Evolutionary conservation across 768 basidiomycete species (phyloP).

Genomic region (Lyophyllum semitale): DNA sequence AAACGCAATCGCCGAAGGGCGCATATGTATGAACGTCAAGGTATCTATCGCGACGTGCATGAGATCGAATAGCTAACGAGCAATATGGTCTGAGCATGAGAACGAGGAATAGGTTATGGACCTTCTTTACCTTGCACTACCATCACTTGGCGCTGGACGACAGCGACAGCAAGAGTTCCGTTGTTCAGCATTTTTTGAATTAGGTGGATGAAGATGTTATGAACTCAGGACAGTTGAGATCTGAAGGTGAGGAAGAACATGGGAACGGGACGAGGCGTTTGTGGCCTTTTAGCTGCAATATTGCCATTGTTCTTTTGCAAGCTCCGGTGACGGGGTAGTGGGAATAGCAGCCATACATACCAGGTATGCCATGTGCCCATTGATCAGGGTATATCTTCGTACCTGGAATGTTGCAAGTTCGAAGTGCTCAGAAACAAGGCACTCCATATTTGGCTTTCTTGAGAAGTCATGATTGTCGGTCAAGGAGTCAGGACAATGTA

Average conservation of each 20-base stretch:
- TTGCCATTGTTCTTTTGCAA: not conserved
- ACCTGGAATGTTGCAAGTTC: not conserved
- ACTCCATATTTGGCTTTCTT: not conserved
- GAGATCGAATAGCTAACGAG: constrained; percentile 53
- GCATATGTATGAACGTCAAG: constrained; percentile 67
- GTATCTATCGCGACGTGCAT: constrained; percentile 55
- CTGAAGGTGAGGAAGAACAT: not conserved
- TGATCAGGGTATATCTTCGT: not conserved
- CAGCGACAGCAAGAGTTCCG: constrained; percentile 66
- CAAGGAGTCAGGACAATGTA: not conserved
- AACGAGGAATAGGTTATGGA: not conserved
- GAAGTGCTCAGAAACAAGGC: constrained; percentile 5
- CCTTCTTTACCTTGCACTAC: constrained; percentile 59
- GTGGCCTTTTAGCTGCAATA: not conserved
- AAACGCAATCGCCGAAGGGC: constrained; percentile 66
- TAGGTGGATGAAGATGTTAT: not conserved
- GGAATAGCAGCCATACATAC: too few species aligned
- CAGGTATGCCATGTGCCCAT: not conserved
- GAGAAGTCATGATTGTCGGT: not conserved
- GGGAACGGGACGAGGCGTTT: not conserved
- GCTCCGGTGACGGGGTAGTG: not conserved
- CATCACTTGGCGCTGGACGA: constrained; percentile 69
- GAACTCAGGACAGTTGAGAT: not conserved
- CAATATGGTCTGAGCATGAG: not conserved
- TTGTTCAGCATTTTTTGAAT: constrained; percentile 43